Evolutionary conservation across 2,329 filamentous ascomycete genomes (phyloP).

Genomic region (Nemania sp.): DNA sequence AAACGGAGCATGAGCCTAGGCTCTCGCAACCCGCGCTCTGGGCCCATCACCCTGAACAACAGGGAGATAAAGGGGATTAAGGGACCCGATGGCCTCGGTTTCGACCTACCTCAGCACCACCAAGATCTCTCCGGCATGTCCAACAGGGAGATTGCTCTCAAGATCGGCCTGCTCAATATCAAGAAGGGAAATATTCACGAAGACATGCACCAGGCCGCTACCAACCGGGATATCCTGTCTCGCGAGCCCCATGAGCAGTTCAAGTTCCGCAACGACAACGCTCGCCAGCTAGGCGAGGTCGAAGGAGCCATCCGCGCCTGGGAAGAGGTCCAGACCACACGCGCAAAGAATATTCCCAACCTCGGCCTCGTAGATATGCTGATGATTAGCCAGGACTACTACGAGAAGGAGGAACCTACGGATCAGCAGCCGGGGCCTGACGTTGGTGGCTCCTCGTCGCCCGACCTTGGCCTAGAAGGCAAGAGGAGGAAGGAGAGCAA

Average conservation of each 20-base stretch:
- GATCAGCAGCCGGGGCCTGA: conserved; percentile 6
- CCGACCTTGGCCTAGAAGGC: neutral
- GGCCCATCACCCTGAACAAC: conserved; percentile 58
- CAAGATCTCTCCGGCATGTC: conserved; percentile 28
- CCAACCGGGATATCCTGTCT: conserved; percentile 32
- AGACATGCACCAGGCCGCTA: conserved; percentile 35
- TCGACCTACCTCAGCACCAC: conserved; percentile 37
- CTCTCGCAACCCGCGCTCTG: conserved; percentile 49
- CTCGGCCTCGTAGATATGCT: conserved; percentile 41
- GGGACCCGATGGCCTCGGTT: conserved; percentile 45
- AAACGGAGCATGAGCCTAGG: conserved; percentile 19
- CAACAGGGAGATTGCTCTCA: conserved; percentile 36
- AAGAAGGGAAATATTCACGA: conserved; percentile 39
- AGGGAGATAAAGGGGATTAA: conserved; percentile 56
- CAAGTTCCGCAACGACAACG: conserved; percentile 34
- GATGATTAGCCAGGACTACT: conserved; percentile 38
- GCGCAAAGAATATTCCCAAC: conserved; percentile 28
- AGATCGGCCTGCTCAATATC: conserved; percentile 39
- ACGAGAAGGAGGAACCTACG: conserved; percentile 19
- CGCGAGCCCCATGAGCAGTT: conserved; percentile 35
- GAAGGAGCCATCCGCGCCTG: conserved; percentile 39
- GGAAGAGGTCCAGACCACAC: conserved; percentile 36
- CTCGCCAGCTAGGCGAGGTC: conserved; percentile 30
- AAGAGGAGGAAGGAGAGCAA: conserved; percentile 4
- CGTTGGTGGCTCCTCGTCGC: neutral